Evolutionary conservation across 2,329 filamentous ascomycete species (phyloP), one percentile per base, ranked within the genome.

Genomic region (Aspergillus neotritici): DNA sequence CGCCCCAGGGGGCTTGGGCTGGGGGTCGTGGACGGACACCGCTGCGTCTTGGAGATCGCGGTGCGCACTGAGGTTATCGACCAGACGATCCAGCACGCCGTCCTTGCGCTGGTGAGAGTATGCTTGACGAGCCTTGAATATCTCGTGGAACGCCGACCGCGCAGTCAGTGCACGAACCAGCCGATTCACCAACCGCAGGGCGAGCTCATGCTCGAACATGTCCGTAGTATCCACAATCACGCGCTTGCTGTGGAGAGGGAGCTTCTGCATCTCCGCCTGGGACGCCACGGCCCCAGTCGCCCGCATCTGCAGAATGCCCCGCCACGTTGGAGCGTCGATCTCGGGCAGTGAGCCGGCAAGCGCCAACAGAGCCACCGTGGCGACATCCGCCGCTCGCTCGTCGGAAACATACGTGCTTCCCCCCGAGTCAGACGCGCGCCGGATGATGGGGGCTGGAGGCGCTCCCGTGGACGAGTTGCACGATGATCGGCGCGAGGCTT

Each of bases 141-240:
- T 72, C 44, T 75, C 72, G 46, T 72, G 58, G 42, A 74, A 75
- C 29, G 73, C 73, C 34, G 68, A 60, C 8, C 75, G 69, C 14
- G 70, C 70, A 5, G 69, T 70, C 37, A 79, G 67, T 37, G 67
- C 74, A 39, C 69, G 66, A 15, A 74, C 65, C 29, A 79, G 56
- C 9, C 72, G 69, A 37, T 67, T 67, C n/a, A 73, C 61, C 28
- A 79, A 61, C 15, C 74, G 70, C 34, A 77, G 54, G 13, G 73
- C 74, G 17, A 74, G 63, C 31, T 76, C 74, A 55, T 77, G 71
- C 47, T 77, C 74, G 11, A 77, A 58, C 31, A 64, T 66, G 51
- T 77, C 70, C 47, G 56, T 64, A 4, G 60, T 53, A 21, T 63
- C 58, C n/a, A 65, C 49, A 8, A 67, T 48, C 38, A 57, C 55